phyloP scores from a whole-genome alignment of 2,329 filamentous ascomycete genomes.

The Colletotrichum sp. region DNA sequence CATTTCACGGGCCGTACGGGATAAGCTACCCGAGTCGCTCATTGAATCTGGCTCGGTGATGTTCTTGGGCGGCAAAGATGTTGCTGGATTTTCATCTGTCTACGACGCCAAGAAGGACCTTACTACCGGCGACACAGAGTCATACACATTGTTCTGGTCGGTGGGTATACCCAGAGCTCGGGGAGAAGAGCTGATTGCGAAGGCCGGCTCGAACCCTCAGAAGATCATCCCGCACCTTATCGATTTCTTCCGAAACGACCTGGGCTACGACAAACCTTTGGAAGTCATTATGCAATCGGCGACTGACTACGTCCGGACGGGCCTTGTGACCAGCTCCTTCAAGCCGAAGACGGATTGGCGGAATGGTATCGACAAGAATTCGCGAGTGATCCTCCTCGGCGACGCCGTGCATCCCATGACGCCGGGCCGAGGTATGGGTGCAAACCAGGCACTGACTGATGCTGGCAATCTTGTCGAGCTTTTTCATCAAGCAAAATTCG shows the following conservation, averaged over 20 bases:
- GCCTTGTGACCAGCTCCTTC: neutral
- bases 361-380: neutral
- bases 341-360: neutral
- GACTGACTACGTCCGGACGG: neutral
- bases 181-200: neutral
- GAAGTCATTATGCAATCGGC: neutral
- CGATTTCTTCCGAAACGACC: neutral
- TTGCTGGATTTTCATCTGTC: neutral
- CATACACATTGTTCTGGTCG: neutral
- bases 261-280: neutral
- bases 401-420: neutral
- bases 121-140: neutral
- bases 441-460: neutral
- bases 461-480: neutral
- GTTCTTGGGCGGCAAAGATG: neutral
- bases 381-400: neutral
- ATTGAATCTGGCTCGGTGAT: neutral
- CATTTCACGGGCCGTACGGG: neutral
- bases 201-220: neutral
- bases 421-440: neutral
- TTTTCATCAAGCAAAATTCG: neutral
- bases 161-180: neutral
- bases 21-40: neutral
- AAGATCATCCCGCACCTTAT: neutral
- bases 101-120: neutral